These are phyloP conservation scores for Phytopythium cucurbitacearum DNA, from an alignment of 352 stramenopile species.

Conservation along the genomic window DNA sequence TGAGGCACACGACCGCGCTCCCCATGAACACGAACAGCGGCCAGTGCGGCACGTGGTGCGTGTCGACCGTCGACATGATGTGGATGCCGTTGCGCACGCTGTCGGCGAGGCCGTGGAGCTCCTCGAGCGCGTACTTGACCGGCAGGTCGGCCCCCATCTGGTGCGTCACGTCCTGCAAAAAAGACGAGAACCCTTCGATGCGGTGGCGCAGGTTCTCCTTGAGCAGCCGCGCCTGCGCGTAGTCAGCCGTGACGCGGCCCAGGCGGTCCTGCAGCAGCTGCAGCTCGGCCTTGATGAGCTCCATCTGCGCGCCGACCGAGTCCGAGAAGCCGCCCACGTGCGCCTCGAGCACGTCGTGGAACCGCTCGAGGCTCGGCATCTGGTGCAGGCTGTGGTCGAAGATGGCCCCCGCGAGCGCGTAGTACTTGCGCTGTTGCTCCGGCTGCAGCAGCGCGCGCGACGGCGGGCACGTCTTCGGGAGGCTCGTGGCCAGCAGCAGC, in stretches of 20 bases:
- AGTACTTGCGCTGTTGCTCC: slow-evolving; percentile 47
- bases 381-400: slow-evolving; percentile 84
- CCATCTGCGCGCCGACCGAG: slow-evolving; percentile 57
- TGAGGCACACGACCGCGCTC: slow-evolving; percentile 78
- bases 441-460: slow-evolving; percentile 8
- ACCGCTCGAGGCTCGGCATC: slow-evolving; percentile 75
- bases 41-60: slow-evolving; percentile 77
- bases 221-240: slow-evolving; percentile 39
- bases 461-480: slow-evolving; percentile 42
- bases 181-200: slow-evolving; percentile 64
- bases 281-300: slow-evolving; percentile 61
- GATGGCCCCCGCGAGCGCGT: slow-evolving; percentile 73
- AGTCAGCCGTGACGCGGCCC: slow-evolving; percentile 26
- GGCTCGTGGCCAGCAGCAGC: slow-evolving; percentile 30
- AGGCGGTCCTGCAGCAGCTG: slow-evolving; percentile 48
- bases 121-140: slow-evolving; percentile 72
- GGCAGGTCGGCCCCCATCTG: slow-evolving; percentile 68
- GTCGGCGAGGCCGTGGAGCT: slow-evolving; percentile 67
- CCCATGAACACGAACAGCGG: slow-evolving; percentile 85
- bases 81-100: slow-evolving; percentile 79
- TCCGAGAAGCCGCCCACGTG: slow-evolving; percentile 73
- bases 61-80: slow-evolving; percentile 58
- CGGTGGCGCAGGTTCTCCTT: slow-evolving; percentile 50
- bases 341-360: slow-evolving; percentile 67
- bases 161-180: slow-evolving; percentile 61